Base-by-base conservation (phyloP, 164 flowering plant genomes). In the Protea cynaroides region DNA sequence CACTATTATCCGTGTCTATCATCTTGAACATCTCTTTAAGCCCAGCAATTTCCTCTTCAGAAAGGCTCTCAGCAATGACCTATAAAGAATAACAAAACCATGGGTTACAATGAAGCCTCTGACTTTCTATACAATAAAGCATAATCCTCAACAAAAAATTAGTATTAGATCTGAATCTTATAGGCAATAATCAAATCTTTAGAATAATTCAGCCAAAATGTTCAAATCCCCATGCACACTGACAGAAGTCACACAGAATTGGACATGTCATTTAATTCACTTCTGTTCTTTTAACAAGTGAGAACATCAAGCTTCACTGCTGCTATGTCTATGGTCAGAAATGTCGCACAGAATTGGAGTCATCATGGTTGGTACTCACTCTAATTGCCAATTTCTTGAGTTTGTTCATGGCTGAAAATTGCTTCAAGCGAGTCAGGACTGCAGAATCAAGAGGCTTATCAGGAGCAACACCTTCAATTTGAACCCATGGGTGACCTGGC, bases 401-500 rank as follows among this genome's bases (percentile, higher is more conserved):
- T 40, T 61, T 68, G 64, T 68, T 68, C 65, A 68, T 68, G 37
- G 65, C 65, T 52, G 71, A 68, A 14, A 68, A 68, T 40, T 68
- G 71, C 53, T 68, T 68, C 65, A 68, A 51, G 46, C 71, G 71
- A 56, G 59, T 68, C 23, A 68, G 59, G 60, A 68, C 71, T 23
- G 65, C 71, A 52, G 71, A 61, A 53, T 67, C 70, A 18, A 67
- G 64, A 67, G 64, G 64, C 57, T 67, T 67, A 52, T 67, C 65
- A 58, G 64, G 70, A 59, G 65, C 70, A 14, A 60, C 63, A 23
- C 70, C 70, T 11, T 53, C 57, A 51, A 60, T 38, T 58, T 54
- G 71, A 56, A 68, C 52, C 71, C 71, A 68, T 51, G 65, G 65
- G 47, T 68, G 71, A 25, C 71, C 71, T 68, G 59, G 43, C 36